These are phyloP conservation scores for Babesia bigemina DNA, from an alignment of 169 alveolate genomes.

Conservation along the genomic window DNA sequence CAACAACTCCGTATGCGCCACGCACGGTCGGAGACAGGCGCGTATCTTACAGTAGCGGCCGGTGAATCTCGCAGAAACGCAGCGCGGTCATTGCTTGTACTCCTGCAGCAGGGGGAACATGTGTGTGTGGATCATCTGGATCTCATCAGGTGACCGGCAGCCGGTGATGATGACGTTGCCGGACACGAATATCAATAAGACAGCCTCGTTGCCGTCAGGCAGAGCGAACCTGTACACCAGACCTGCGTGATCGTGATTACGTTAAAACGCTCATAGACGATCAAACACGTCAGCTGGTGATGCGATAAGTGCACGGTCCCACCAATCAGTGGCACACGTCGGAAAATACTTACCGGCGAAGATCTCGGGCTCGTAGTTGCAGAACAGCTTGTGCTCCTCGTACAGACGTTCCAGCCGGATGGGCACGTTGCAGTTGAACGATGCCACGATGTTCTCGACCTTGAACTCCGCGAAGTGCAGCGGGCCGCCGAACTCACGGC, in stretches of 20 bases:
- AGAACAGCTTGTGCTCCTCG: slow-evolving; percentile 86
- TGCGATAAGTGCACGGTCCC: too few species aligned
- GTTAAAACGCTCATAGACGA: slow-evolving; percentile 53
- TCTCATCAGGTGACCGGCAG: slow-evolving; percentile 91
- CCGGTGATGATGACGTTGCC: slow-evolving; percentile 99
- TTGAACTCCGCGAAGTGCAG: slow-evolving; percentile 90
- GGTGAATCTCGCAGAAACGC: too few species aligned
- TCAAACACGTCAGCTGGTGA: slow-evolving; percentile 70
- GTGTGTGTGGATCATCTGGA: slow-evolving; percentile 86
- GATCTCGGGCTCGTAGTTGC: slow-evolving; percentile 97
- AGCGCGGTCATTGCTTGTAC: slow-evolving; percentile 58
- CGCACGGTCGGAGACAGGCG: too few species aligned
- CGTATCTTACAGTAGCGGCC: too few species aligned
- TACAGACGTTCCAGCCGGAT: slow-evolving; percentile 95
- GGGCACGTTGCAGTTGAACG: slow-evolving; percentile 95
- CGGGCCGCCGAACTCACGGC: slow-evolving; percentile 87
- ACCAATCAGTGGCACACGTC: too few species aligned
- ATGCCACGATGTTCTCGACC: slow-evolving; percentile 97
- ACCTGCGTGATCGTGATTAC: slow-evolving; percentile 23
- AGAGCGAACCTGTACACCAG: slow-evolving; percentile 73
- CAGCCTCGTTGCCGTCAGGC: slow-evolving; percentile 87
- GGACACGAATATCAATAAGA: slow-evolving; percentile 94
- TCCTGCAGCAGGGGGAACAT: slow-evolving; percentile 89
- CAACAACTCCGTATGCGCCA: too few species aligned
- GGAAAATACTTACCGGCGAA: slow-evolving; percentile 95